Percentiles rank a stretch among this genome's conserved stretches.
These are phyloP conservation scores for Globisporangium spiculum DNA, from an alignment of 352 stramenopile species.

Conservation along the genomic window DNA sequence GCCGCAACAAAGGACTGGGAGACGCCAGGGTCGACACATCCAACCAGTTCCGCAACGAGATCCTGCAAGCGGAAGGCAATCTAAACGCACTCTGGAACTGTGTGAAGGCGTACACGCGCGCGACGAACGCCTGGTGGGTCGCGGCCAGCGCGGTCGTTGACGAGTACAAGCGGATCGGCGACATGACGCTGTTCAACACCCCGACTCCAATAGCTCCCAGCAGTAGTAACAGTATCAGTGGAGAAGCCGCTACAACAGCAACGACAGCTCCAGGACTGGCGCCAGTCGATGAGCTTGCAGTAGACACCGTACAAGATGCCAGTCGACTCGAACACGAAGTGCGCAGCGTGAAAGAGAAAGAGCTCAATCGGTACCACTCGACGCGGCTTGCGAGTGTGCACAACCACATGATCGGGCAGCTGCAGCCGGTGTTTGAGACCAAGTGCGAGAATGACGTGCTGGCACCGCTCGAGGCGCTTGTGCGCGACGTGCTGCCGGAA, in stretches of 20 bases:
- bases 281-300: neutral
- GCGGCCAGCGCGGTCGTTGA: conserved; percentile 49
- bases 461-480: conserved; percentile 36
- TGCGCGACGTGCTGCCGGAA: conserved; percentile 53
- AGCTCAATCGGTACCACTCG: conserved; percentile 16
- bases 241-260: neutral
- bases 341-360: conserved; percentile 3
- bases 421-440: conserved; percentile 42
- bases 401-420: conserved; percentile 25
- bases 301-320: neutral
- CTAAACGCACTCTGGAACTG: conserved; percentile 76
- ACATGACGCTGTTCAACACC: conserved; percentile 49
- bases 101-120: conserved; percentile 55
- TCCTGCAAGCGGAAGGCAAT: conserved; percentile 70
- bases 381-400: conserved; percentile 29
- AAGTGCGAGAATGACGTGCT: conserved; percentile 47
- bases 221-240: neutral
- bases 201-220: neutral
- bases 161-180: conserved; percentile 59
- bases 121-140: conserved; percentile 60
- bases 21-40: conserved; percentile 20
- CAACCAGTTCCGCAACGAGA: conserved; percentile 65
- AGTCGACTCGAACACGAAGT: neutral
- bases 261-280: neutral
- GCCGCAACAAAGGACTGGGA: neutral